phyloP scores from a whole-genome alignment of 2,329 filamentous ascomycete species.

The Coniochaeta sp. region DNA sequence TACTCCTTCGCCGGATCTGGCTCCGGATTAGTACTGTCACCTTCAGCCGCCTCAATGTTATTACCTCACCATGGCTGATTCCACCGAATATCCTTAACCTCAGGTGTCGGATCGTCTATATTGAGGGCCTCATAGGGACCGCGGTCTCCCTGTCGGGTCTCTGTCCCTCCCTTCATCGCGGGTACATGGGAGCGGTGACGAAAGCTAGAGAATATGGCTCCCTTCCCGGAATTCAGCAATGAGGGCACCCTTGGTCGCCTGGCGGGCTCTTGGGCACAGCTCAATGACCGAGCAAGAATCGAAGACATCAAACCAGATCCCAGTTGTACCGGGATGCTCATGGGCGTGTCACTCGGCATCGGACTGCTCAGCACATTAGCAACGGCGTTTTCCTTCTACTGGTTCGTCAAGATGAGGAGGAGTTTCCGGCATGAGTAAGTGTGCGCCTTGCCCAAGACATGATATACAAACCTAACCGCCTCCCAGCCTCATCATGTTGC shows the following conservation, averaged over 20 bases:
- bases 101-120: neutral
- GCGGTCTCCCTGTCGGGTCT: too few species aligned
- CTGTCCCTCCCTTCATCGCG: neutral
- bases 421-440: slow-evolving; percentile 66
- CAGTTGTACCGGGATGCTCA: neutral
- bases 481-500: slow-evolving; percentile 61
- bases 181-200: neutral
- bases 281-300: neutral
- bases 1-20: neutral
- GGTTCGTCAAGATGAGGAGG: slow-evolving; percentile 67
- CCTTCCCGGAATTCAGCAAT: neutral
- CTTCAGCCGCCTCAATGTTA: neutral
- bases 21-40: neutral
- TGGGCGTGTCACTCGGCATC: slow-evolving; percentile 25
- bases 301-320: too few species aligned
- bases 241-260: neutral
- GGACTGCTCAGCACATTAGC: slow-evolving; percentile 48
- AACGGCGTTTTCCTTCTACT: slow-evolving; percentile 54
- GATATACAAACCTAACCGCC: slow-evolving; percentile 9
- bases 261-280: neutral
- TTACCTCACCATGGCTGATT: neutral
- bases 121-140: neutral
- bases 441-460: neutral
- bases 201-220: neutral
- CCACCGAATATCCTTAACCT: neutral